These are phyloP conservation scores for Beta macrorhiza DNA, from an alignment of 179 eudicot species.

Conservation along the genomic window DNA sequence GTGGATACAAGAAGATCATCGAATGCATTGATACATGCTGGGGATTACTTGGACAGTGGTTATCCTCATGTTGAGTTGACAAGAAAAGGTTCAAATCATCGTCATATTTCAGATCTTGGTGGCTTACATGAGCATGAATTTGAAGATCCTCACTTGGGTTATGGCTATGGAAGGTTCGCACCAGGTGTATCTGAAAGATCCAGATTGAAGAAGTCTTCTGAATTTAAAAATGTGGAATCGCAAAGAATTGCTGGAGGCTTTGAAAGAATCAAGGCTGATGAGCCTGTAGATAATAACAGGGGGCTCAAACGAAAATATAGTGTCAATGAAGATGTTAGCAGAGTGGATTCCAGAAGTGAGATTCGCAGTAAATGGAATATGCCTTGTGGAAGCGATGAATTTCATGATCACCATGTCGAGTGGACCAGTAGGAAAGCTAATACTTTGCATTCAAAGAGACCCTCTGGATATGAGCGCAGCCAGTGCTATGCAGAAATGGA, in stretches of 20 bases:
- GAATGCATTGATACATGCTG: constrained; percentile 22
- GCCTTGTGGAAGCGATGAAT: constrained; percentile 12
- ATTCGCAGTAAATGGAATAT: constrained; percentile 27
- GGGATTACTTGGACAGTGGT: constrained; percentile 30
- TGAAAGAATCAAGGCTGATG: constrained; percentile 27
- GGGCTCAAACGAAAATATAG: constrained; percentile 32
- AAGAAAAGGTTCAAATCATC: constrained; percentile 30
- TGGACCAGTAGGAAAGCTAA: constrained; percentile 31
- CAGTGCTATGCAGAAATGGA: constrained; percentile 27
- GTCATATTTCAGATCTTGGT: constrained; percentile 25
- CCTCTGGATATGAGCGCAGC: constrained; percentile 25
- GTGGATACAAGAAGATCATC: constrained; percentile 28
- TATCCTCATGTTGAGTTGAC: constrained; percentile 32
- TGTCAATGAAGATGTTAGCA: constrained; percentile 29
- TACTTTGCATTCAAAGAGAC: constrained; percentile 23
- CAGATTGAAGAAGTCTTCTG: constrained; percentile 32
- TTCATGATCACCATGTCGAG: constrained; percentile 26
- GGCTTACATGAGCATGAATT: constrained; percentile 31
- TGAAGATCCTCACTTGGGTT: constrained; percentile 22
- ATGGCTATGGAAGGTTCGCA: constrained; percentile 38
- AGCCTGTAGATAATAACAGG: constrained; percentile 28
- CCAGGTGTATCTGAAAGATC: constrained; percentile 30
- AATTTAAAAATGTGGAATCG: constrained; percentile 26
- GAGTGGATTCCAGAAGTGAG: constrained; percentile 26
- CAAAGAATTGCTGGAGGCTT: constrained; percentile 16